phyloP scores from a whole-genome alignment of 768 basidiomycete genomes.

The Agrocybe praecox region DNA sequence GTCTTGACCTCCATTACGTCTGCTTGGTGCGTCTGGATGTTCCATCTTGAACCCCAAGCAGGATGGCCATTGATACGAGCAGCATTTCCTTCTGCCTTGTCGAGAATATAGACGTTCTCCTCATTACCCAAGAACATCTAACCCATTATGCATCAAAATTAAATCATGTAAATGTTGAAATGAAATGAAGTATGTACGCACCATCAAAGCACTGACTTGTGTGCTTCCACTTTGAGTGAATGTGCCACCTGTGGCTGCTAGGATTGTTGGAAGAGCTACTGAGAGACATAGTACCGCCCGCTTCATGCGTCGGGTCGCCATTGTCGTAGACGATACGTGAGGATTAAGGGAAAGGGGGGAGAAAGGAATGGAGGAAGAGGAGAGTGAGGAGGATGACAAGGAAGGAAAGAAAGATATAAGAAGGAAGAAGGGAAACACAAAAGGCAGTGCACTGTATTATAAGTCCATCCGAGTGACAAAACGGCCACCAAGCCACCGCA shows the following conservation, averaged over 20 bases:
- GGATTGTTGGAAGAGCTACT: slow-evolving; percentile 28
- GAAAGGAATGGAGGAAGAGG: slow-evolving; percentile 1
- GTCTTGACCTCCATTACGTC: slow-evolving; percentile 70
- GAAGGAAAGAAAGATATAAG: background rate
- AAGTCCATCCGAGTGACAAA: slow-evolving; percentile 3
- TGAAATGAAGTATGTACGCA: slow-evolving; percentile 13
- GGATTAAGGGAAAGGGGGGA: background rate
- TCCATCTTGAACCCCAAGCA: slow-evolving; percentile 76
- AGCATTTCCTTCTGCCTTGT: slow-evolving; percentile 84
- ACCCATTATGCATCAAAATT: background rate
- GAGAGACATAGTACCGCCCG: slow-evolving; percentile 47
- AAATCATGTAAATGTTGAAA: too few relatives aligned
- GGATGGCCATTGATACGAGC: slow-evolving; percentile 68
- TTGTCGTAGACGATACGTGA: slow-evolving; percentile 4
- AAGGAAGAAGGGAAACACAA: background rate
- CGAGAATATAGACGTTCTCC: slow-evolving; percentile 83
- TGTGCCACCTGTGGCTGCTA: slow-evolving; percentile 41
- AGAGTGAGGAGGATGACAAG: slow-evolving; percentile 2
- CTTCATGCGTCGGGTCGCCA: slow-evolving; percentile 32
- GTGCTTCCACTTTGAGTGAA: slow-evolving; percentile 48
- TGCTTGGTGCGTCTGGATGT: slow-evolving; percentile 58
- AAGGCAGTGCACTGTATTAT: background rate
- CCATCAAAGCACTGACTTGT: slow-evolving; percentile 54
- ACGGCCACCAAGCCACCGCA: slow-evolving; percentile 1
- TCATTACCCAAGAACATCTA: slow-evolving; percentile 82